A percentile compares a stretch with the other conserved stretches of the same genome.
Evolutionary conservation across 805 yeast genomes (phyloP).

Genomic region (Cyberlindnera xylosilytica): DNA sequence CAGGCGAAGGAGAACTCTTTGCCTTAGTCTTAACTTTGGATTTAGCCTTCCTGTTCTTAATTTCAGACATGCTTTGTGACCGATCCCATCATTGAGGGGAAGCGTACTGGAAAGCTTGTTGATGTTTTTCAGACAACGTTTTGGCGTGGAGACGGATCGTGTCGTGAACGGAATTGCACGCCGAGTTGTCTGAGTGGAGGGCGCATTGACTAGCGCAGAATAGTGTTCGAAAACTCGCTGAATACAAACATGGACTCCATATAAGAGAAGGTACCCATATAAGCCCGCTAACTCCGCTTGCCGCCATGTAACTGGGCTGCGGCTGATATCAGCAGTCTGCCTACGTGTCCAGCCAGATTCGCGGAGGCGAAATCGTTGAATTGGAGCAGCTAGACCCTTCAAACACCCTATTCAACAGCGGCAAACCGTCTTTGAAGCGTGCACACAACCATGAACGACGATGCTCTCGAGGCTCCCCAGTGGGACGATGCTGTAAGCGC

Average conservation of each 20-base stretch:
- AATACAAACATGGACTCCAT: too few species aligned
- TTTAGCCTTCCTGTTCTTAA: slow-evolving; percentile 16
- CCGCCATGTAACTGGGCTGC: too few species aligned
- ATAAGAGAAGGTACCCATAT: too few species aligned
- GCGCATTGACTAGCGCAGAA: too few species aligned
- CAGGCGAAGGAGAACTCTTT: background rate
- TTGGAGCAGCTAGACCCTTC: background rate
- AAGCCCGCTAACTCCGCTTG: too few species aligned
- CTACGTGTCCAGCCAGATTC: slow-evolving; percentile 1
- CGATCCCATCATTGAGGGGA: background rate
- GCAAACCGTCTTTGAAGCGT: too few species aligned
- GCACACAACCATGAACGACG: slow-evolving; percentile 24
- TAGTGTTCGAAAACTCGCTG: too few species aligned
- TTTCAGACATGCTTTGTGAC: slow-evolving; percentile 13
- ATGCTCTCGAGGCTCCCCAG: slow-evolving; percentile 50
- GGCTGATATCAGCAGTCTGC: background rate
- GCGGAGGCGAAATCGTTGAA: slow-evolving; percentile 1
- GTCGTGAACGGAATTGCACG: too few species aligned
- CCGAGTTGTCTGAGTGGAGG: too few species aligned
- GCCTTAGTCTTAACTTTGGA: slow-evolving; percentile 2
- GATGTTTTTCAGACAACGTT: background rate
- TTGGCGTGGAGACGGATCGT: background rate
- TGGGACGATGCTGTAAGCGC: slow-evolving; percentile 58
- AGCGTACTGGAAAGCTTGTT: background rate
- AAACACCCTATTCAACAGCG: background rate